A percentile compares a stretch with the other conserved stretches of the same genome.
phyloP scores from a whole-genome alignment of 768 basidiomycete species.

The Amanita pseudoporphyria region DNA sequence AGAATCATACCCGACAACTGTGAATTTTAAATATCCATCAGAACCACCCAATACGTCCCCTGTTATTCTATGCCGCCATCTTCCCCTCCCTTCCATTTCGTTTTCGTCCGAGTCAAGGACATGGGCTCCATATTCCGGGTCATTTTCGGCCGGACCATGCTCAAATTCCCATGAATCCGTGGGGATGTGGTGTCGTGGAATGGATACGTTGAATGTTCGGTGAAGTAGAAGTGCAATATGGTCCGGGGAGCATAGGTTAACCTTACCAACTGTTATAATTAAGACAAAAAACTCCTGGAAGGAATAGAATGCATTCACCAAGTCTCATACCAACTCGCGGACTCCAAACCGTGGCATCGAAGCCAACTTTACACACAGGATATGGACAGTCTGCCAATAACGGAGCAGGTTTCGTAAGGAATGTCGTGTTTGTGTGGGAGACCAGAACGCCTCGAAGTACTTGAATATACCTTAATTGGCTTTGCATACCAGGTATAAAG shows the following conservation, averaged over 20 bases:
- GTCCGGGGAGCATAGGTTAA: constrained; percentile 85
- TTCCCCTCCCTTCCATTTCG: constrained; percentile 40
- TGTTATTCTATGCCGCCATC: constrained; percentile 72
- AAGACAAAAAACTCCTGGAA: constrained; percentile 4
- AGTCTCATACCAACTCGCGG: constrained; percentile 76
- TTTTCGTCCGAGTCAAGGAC: constrained; percentile 19
- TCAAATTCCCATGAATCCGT: constrained; percentile 76
- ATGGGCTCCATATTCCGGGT: constrained; percentile 54
- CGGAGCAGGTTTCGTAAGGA: constrained; percentile 51
- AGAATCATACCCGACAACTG: constrained; percentile 71
- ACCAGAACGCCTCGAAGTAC: constrained; percentile 83
- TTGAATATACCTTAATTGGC: constrained; percentile 65
- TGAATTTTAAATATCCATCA: constrained; percentile 66
- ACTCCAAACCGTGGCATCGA: constrained; percentile 85
- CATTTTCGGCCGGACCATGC: constrained; percentile 73
- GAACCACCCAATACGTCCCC: constrained; percentile 60
- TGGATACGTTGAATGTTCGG: constrained; percentile 90
- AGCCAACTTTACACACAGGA: constrained; percentile 60
- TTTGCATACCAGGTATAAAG: background rate
- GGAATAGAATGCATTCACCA: constrained; percentile 34
- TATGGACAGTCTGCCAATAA: constrained; percentile 84
- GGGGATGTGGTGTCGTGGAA: constrained; percentile 87
- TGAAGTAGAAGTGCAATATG: constrained; percentile 87
- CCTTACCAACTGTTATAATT: constrained; percentile 54
- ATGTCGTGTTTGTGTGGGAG: constrained; percentile 70